Evolutionary conservation across 495 filamentous ascomycete genomes (phyloP).

Genomic region (Penicillium riverlandense): DNA sequence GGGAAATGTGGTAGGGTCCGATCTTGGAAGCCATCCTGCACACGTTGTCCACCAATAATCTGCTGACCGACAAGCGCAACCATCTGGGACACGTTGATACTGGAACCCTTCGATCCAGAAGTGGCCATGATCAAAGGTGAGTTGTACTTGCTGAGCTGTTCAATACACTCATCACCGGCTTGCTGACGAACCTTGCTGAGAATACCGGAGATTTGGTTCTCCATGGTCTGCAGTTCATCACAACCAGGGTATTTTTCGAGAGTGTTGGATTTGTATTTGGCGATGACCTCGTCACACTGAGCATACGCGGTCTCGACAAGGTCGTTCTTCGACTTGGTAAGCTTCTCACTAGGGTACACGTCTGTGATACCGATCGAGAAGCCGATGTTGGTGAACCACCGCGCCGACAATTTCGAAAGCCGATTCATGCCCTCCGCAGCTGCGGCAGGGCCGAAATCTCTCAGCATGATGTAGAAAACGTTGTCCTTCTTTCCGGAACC

Average conservation of each 20-base stretch:
- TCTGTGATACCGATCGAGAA: conserved; percentile 96
- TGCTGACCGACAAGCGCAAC: conserved; percentile 95
- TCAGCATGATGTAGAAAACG: conserved; percentile 90
- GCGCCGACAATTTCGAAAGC: conserved; percentile 80
- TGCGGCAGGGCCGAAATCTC: conserved; percentile 86
- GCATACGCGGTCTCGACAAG: conserved; percentile 75
- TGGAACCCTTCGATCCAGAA: conserved; percentile 90
- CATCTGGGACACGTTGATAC: conserved; percentile 99
- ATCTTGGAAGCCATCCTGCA: conserved; percentile 93
- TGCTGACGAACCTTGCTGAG: conserved; percentile 83
- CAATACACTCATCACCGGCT: conserved; percentile 87
- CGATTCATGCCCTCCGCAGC: conserved; percentile 92
- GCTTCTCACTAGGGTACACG: conserved; percentile 68
- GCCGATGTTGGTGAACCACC: conserved; percentile 81
- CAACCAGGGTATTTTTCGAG: conserved; percentile 81
- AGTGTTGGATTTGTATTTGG: conserved; percentile 65
- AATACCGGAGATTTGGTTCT: conserved; percentile 84
- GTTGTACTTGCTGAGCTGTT: conserved; percentile 83
- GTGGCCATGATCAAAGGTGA: conserved; percentile 95
- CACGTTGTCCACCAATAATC: conserved; percentile 90
- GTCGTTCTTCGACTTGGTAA: conserved; percentile 61
- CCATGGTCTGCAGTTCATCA: conserved; percentile 84
- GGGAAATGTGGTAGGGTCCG: conserved; percentile 91
- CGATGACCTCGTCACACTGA: conserved; percentile 79
- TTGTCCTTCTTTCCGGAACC: conserved; percentile 97